Conservation (phyloP, 192 early-diverging fungal species). For the Linderina pennispora region DNA sequence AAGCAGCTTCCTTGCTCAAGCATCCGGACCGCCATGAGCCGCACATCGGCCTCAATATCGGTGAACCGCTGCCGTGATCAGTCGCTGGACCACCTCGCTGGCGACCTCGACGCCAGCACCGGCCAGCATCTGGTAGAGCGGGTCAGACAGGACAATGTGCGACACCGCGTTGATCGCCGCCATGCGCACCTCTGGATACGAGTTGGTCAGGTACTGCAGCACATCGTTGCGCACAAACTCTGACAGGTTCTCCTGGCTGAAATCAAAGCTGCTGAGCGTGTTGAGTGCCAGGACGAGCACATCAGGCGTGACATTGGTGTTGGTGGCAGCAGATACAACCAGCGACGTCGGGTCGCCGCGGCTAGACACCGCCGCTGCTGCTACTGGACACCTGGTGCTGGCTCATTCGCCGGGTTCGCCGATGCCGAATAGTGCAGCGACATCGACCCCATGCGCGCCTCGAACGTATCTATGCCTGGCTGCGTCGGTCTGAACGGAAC, state of each 20-base stretch:
- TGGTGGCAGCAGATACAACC: constrained; percentile 10
- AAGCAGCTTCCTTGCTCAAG: constrained; percentile 64
- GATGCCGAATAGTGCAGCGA: constrained; percentile 19
- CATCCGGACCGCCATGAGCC: constrained; percentile 5
- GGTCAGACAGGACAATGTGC: constrained; percentile 72
- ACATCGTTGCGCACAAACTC: constrained; percentile 88
- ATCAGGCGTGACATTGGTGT: constrained; percentile 43
- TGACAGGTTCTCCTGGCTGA: constrained; percentile 72
- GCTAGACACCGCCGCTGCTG: background rate
- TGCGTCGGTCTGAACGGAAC: constrained; percentile 72
- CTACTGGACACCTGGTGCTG: constrained; percentile 15
- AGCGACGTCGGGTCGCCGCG: constrained; percentile 6
- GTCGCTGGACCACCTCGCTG: constrained; percentile 79
- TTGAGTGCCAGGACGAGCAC: constrained; percentile 73
- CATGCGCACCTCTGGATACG: constrained; percentile 68
- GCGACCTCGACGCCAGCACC: constrained; percentile 76
- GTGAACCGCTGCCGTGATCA: constrained; percentile 86
- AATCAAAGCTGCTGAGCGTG: constrained; percentile 83
- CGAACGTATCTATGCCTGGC: constrained; percentile 47
- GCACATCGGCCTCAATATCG: constrained; percentile 50
- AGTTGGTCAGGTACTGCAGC: constrained; percentile 74
- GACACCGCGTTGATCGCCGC: constrained; percentile 70
- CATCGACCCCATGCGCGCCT: constrained; percentile 6
- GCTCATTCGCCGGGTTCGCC: constrained; percentile 2
- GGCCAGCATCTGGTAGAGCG: constrained; percentile 72